phyloP scores from a whole-genome alignment of 2,329 filamentous ascomycete species.

The Herpotrichia juniperi region DNA sequence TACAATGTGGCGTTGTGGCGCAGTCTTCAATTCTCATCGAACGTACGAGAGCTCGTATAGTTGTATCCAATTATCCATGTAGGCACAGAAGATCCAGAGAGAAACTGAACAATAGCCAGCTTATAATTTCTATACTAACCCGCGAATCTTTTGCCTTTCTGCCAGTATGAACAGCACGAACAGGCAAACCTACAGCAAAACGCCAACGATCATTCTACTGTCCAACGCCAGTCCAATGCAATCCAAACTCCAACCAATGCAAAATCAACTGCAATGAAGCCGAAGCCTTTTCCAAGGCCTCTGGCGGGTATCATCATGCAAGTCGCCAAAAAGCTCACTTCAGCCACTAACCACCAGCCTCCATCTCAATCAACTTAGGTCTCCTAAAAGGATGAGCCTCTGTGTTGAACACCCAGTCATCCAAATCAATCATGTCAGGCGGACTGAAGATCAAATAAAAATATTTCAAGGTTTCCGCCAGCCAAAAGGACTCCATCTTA shows the following conservation, averaged over 20 bases:
- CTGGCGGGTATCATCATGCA: conserved; percentile 11
- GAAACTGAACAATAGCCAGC: background rate
- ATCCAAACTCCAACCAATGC: conserved; percentile 6
- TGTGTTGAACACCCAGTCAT: conserved; percentile 58
- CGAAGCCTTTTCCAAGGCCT: background rate
- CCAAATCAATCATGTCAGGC: conserved; percentile 51
- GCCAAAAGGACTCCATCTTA: conserved; percentile 54
- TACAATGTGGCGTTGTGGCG: conserved; percentile 11
- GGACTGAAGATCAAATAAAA: conserved; percentile 56
- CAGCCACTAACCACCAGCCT: background rate
- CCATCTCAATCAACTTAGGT: conserved; percentile 19
- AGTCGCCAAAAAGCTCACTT: background rate
- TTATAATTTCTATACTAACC: background rate
- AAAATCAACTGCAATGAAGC: background rate
- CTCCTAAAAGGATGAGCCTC: conserved; percentile 56
- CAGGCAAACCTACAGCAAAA: too few species aligned
- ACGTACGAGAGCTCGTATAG: background rate
- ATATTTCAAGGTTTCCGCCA: conserved; percentile 58
- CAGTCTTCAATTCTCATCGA: background rate
- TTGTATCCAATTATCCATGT: too few species aligned
- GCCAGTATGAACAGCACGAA: background rate
- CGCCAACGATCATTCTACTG: background rate
- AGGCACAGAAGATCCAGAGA: too few species aligned
- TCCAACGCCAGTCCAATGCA: conserved; percentile 1
- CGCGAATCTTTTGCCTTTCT: background rate